Evolutionary conservation across 768 basidiomycete genomes (phyloP), one percentile per base, ranked within the genome.

Genomic region (Auriscalpium microsporum): DNA sequence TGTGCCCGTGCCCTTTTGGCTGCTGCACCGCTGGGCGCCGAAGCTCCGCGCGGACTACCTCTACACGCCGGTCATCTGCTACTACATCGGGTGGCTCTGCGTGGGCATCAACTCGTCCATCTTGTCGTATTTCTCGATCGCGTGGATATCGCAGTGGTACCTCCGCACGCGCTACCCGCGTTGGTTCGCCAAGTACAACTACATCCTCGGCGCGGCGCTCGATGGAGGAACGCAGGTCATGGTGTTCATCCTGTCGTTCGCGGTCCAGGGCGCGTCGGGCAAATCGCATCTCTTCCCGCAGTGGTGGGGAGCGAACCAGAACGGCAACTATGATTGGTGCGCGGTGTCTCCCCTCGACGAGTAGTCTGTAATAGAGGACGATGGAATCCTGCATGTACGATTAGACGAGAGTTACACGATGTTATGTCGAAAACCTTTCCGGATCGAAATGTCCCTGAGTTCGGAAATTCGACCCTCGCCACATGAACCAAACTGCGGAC

Each of bases 231-330:
- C 68, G 5, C 72, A 80, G 64, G 78, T 81, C 16, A 82, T 82
- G 79, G 72, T 16, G 72, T 61, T 58, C 54, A 21, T 56, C 48
- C 37, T 58, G 17, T 42, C 53, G 7, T 53, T 60, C 33, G 51
- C 57, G 40, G 62, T 82, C 3, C 75, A 76, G 54, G 81, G 81
- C 19, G 80, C 76, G 4, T 71, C 73, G 11, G 79, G 80, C 4
- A 64, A 67, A 13, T 63, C 77, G 1, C 75, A 80, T 59, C 62
- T 74, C 21, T 81, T 81, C 71, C 77, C 80, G 10, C 65, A 69
- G 59, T 81, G 79, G 81, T 81, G 79, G 80, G 54, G 77, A 7
- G 79, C 78, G 13, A 78, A 82, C 62, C 78, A 81, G 58, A 67
- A 66, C 28, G 78, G 78, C 61, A 69, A 73, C 63, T 71, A 67